Evolutionary conservation across 2,329 filamentous ascomycete genomes (phyloP).

Genomic region (Colletotrichum sp.): DNA sequence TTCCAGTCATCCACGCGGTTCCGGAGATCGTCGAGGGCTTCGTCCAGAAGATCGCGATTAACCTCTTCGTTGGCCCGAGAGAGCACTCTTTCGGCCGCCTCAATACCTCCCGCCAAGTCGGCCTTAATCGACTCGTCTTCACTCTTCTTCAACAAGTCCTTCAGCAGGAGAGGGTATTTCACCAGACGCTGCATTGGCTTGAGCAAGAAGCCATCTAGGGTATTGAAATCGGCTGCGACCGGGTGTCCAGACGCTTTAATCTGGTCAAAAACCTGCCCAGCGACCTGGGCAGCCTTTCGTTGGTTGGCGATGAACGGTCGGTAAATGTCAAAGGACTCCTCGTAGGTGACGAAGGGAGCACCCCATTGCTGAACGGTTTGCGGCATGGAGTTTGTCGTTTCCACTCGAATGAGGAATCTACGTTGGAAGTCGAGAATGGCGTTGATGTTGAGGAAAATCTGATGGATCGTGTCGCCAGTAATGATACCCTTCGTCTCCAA

Average conservation of each 20-base stretch:
- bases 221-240: constrained; percentile 87
- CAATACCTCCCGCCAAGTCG: constrained; percentile 79
- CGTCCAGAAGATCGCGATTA: constrained; percentile 82
- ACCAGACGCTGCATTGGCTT: constrained; percentile 96
- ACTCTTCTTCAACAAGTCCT: constrained; percentile 87
- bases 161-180: constrained; percentile 91
- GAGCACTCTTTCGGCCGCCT: constrained; percentile 81
- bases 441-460: constrained; percentile 97
- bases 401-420: constrained; percentile 91
- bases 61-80: constrained; percentile 90
- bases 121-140: constrained; percentile 73
- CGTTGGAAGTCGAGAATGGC: constrained; percentile 94
- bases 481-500: constrained; percentile 88
- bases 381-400: constrained; percentile 89
- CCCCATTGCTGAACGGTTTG: constrained; percentile 87
- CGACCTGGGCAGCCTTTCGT: constrained; percentile 85
- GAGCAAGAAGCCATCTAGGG: constrained; percentile 87
- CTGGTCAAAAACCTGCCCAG: constrained; percentile 85
- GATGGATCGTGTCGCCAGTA: constrained; percentile 87
- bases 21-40: constrained; percentile 83
- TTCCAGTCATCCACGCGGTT: constrained; percentile 96
- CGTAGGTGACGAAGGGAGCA: constrained; percentile 83
- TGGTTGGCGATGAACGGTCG: constrained; percentile 98
- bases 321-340: constrained; percentile 90
- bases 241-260: constrained; percentile 76